These are phyloP conservation scores for Colletotrichum lentis DNA, from an alignment of 2,329 filamentous ascomycete genomes.

Conservation along the genomic window DNA sequence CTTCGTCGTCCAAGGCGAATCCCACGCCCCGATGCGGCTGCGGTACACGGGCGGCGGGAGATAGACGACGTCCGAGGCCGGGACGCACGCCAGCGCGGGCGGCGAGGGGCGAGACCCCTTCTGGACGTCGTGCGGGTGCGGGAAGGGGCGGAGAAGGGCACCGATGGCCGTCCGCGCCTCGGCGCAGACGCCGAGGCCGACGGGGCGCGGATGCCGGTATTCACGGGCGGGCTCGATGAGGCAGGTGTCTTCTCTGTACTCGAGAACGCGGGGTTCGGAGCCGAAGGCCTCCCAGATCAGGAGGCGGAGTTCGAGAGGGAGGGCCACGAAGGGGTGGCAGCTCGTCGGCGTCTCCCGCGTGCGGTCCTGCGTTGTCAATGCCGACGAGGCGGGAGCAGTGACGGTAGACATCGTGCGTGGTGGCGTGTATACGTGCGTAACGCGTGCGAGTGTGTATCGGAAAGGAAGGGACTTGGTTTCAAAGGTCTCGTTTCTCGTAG, in stretches of 20 bases:
- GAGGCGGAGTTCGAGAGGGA: constrained; percentile 32
- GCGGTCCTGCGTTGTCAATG: background rate
- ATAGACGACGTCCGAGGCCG: constrained; percentile 24
- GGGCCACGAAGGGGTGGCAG: constrained; percentile 23
- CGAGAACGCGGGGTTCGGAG: constrained; percentile 19
- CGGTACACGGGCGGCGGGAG: constrained; percentile 32
- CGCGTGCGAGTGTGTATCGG: background rate
- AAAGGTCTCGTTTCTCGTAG: background rate
- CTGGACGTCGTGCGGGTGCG: constrained; percentile 25
- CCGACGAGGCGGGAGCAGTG: background rate
- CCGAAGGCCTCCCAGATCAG: constrained; percentile 28
- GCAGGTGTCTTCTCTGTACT: constrained; percentile 29
- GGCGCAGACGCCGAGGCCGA: constrained; percentile 17
- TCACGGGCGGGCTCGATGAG: constrained; percentile 23
- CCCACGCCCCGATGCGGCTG: constrained; percentile 30
- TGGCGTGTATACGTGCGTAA: background rate
- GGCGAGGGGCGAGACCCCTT: constrained; percentile 3
- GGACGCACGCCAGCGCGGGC: background rate
- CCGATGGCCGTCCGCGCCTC: constrained; percentile 19
- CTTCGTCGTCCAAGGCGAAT: constrained; percentile 31
- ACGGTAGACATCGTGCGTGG: constrained; percentile 1
- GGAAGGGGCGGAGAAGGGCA: constrained; percentile 19
- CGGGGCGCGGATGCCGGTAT: constrained; percentile 26
- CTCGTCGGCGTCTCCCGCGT: background rate
- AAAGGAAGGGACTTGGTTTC: background rate